These are phyloP conservation scores for Neurospora crassa DNA, from an alignment of 2,329 filamentous ascomycete genomes.

Conservation along the genomic window DNA sequence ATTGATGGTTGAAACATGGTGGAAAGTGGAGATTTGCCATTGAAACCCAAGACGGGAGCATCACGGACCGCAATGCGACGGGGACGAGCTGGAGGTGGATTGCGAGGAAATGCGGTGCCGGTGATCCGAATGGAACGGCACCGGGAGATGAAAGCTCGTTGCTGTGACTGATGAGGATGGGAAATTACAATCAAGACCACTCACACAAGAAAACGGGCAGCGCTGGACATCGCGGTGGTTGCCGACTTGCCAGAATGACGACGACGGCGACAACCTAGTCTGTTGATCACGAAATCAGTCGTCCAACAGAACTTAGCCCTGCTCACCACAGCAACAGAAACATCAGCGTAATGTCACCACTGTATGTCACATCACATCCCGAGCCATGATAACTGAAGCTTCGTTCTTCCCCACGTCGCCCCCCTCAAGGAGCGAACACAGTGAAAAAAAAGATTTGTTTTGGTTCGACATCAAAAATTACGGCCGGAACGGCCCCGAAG, in stretches of 20 bases:
- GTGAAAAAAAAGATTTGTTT: slow-evolving; percentile 10
- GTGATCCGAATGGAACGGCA: background rate
- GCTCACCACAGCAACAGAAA: background rate
- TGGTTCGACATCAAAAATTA: slow-evolving; percentile 12
- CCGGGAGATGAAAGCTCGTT: background rate
- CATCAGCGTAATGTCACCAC: background rate
- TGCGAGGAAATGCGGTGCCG: background rate
- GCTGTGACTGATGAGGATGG: background rate
- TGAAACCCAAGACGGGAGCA: background rate
- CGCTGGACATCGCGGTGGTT: background rate
- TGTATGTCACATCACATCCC: too few relatives aligned
- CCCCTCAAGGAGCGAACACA: slow-evolving; percentile 7
- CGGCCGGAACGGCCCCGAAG: slow-evolving; percentile 5
- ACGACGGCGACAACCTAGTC: background rate
- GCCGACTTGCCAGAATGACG: background rate
- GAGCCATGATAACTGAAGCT: background rate
- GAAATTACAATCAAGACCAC: background rate
- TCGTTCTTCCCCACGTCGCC: slow-evolving; percentile 8
- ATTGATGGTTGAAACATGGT: background rate
- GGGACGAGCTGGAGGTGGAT: background rate
- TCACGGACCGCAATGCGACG: background rate
- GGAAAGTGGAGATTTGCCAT: background rate
- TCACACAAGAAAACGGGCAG: background rate
- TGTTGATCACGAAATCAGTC: background rate
- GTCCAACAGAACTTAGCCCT: background rate